These are phyloP conservation scores for Macrolepiota albuminosa DNA, from an alignment of 768 basidiomycete genomes.

Conservation along the genomic window DNA sequence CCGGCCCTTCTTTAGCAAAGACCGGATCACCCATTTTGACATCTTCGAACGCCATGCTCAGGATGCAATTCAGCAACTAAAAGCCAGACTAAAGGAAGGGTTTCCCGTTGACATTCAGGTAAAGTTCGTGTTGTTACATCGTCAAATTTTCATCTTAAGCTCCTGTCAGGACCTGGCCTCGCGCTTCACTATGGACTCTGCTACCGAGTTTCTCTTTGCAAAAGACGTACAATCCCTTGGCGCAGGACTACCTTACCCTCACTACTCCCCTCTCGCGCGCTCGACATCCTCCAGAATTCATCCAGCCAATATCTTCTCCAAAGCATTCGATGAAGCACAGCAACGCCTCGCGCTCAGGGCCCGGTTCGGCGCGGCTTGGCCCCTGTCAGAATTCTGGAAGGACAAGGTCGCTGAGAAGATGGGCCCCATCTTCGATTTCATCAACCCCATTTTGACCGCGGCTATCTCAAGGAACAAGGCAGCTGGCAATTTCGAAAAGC, in stretches of 20 bases:
- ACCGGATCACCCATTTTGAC: constrained; percentile 58
- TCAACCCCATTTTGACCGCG: constrained; percentile 48
- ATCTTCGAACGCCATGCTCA: constrained; percentile 54
- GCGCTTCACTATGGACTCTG: constrained; percentile 60
- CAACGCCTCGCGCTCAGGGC: constrained; percentile 28
- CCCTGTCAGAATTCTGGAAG: constrained; percentile 45
- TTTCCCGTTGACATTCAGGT: constrained; percentile 61
- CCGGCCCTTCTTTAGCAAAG: constrained; percentile 64
- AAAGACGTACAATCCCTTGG: constrained; percentile 45
- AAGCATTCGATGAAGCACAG: constrained; percentile 47
- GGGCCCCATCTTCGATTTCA: constrained; percentile 43
- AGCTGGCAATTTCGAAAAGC: constrained; percentile 7
- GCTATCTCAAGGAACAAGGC: constrained; percentile 33
- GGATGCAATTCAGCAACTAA: constrained; percentile 40
- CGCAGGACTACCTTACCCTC: constrained; percentile 47
- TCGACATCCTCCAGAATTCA: constrained; percentile 23
- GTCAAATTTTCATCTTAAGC: neutral
- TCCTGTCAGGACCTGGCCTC: constrained; percentile 33
- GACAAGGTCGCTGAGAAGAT: constrained; percentile 43
- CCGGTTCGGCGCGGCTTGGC: constrained; percentile 39
- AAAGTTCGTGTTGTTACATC: neutral
- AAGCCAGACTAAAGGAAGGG: constrained; percentile 38
- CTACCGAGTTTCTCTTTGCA: constrained; percentile 58
- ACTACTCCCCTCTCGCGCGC: constrained; percentile 21
- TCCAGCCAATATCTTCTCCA: constrained; percentile 39